Conservation (phyloP, 2,329 filamentous ascomycete genomes). For the Coniella lustricola region DNA sequence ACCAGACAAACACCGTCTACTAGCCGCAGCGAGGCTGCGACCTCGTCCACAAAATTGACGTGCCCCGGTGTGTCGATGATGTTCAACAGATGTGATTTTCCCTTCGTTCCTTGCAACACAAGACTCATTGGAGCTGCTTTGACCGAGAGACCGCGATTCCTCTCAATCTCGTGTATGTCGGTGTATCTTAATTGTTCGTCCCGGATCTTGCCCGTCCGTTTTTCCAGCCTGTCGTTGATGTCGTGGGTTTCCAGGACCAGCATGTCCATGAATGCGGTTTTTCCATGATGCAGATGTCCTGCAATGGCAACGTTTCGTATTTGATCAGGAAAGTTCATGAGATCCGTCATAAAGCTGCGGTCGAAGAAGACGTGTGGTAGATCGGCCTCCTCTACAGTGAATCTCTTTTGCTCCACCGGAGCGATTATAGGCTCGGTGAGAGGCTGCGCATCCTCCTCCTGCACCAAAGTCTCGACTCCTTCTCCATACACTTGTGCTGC, state of each 20-base stretch:
- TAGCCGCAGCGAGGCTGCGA: conserved; percentile 78
- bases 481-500: conserved; percentile 90
- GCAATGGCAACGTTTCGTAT: conserved; percentile 87
- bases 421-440: conserved; percentile 89
- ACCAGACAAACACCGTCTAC: conserved; percentile 90
- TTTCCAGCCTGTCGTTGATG: conserved; percentile 69
- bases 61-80: conserved; percentile 94
- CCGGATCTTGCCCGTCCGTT: conserved; percentile 69
- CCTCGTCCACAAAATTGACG: conserved; percentile 97
- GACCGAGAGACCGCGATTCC: conserved; percentile 82
- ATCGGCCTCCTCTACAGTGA: conserved; percentile 86
- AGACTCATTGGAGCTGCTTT: conserved; percentile 94
- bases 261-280: conserved; percentile 98
- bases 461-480: conserved; percentile 90
- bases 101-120: conserved; percentile 77
- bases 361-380: conserved; percentile 84
- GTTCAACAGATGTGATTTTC: conserved; percentile 93
- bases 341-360: conserved; percentile 84
- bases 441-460: conserved; percentile 94
- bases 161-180: conserved; percentile 81
- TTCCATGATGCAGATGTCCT: conserved; percentile 93
- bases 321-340: conserved; percentile 94
- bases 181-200: conserved; percentile 94
- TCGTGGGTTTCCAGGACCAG: conserved; percentile 93
- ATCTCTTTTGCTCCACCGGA: conserved; percentile 91